Conservation (phyloP, 73 alveolate genomes). For the Blepharisma japonicum region DNA sequence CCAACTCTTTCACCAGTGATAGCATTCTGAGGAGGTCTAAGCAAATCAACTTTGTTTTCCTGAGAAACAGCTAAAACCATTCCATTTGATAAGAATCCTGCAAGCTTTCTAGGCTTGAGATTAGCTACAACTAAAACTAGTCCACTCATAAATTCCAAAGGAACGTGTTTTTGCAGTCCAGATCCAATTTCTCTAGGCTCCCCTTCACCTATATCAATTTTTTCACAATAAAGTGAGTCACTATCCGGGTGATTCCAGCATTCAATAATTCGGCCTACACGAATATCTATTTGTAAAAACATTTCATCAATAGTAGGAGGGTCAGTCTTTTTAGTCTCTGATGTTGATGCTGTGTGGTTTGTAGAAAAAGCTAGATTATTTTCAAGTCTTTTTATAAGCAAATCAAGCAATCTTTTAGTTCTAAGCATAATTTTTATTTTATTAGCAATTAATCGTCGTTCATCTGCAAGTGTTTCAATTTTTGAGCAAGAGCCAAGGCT, state of each 20-base stretch:
- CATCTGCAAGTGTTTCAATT: no score
- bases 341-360: no score
- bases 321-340: no score
- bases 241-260: constrained; percentile 70
- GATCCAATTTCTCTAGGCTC: constrained; percentile 92
- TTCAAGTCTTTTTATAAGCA: no score
- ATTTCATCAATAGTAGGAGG: background rate
- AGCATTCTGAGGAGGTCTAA: constrained; percentile 92
- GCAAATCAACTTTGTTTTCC: constrained; percentile 75
- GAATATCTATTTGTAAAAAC: constrained; percentile 31
- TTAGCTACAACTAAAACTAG: constrained; percentile 87
- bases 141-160: constrained; percentile 84
- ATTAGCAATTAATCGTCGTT: no score
- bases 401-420: no score
- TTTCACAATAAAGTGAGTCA: constrained; percentile 87
- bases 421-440: no score
- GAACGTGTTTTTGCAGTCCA: constrained; percentile 83
- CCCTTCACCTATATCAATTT: constrained; percentile 88
- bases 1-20: constrained; percentile 78
- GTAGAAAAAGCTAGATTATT: no score
- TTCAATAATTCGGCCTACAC: constrained; percentile 46
- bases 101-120: constrained; percentile 84
- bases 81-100: constrained; percentile 82
- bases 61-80: constrained; percentile 74
- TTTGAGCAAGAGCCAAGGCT: no score